These are phyloP conservation scores for Suillus decipiens DNA, from an alignment of 768 basidiomycete genomes.

Conservation along the genomic window DNA sequence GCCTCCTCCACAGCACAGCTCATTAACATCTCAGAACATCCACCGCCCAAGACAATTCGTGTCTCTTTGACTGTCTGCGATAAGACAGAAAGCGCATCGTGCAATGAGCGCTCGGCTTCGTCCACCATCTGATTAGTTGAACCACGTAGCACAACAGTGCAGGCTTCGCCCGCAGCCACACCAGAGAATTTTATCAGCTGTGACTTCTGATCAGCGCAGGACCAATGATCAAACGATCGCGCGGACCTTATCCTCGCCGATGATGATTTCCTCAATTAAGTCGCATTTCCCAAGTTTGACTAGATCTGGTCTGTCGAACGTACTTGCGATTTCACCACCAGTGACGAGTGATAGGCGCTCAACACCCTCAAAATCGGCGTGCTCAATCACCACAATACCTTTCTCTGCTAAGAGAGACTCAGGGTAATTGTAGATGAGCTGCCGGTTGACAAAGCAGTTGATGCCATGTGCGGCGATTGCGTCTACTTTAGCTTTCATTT, in stretches of 20 bases:
- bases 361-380: constrained; percentile 98
- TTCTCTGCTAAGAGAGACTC: constrained; percentile 93
- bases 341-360: constrained; percentile 95
- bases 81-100: constrained; percentile 95
- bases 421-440: constrained; percentile 99
- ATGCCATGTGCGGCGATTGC: constrained; percentile 93
- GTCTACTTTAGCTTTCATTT: constrained; percentile 99
- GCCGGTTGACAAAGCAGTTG: constrained; percentile 97
- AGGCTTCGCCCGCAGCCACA: constrained; percentile 95
- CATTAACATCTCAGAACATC: constrained; percentile 99
- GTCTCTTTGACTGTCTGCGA: constrained; percentile 99
- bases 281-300: constrained; percentile 94
- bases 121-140: constrained; percentile 99
- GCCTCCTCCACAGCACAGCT: constrained; percentile 90
- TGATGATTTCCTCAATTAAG: constrained; percentile 97
- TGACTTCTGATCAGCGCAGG: constrained; percentile 5
- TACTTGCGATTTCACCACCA: constrained; percentile 95
- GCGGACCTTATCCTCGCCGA: constrained; percentile 95
- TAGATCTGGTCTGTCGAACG: constrained; percentile 90
- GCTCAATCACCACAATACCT: constrained; percentile 95
- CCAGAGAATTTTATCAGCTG: constrained; percentile 99
- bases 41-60: constrained; percentile 90
- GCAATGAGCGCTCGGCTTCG: constrained; percentile 95
- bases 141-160: constrained; percentile 96
- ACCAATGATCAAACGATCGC: neutral